Conservation (phyloP, 768 basidiomycete genomes). For the Pleurotus citrinopileatus region DNA sequence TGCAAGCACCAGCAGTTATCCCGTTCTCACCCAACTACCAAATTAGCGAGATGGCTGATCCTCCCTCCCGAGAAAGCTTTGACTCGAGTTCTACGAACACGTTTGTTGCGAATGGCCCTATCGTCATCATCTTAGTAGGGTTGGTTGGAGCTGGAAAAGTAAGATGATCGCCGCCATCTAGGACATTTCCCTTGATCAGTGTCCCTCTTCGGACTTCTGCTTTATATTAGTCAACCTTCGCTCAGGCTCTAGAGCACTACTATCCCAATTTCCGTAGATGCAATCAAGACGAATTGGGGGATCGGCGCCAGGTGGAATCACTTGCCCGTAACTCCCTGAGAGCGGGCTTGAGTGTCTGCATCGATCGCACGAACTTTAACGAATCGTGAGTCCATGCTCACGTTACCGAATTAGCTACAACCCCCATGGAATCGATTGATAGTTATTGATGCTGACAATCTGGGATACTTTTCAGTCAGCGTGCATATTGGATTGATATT, state of each 20-base stretch:
- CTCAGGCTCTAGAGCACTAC: conserved; percentile 59
- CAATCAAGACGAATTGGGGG: conserved; percentile 80
- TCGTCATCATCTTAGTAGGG: conserved; percentile 72
- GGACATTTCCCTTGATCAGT: no score
- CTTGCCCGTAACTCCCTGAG: conserved; percentile 49
- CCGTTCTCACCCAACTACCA: background rate
- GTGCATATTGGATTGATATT: conserved; percentile 73
- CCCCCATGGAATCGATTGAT: no score
- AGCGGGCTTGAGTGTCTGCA: conserved; percentile 68
- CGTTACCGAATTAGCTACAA: background rate
- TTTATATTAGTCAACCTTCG: conserved; percentile 56
- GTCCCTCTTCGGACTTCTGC: no score
- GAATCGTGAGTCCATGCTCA: conserved; percentile 41
- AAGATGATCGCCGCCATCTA: no score
- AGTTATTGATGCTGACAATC: no score
- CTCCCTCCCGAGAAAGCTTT: background rate
- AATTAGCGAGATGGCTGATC: background rate
- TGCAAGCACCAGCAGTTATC: no score
- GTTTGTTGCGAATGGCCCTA: conserved; percentile 30
- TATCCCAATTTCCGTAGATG: conserved; percentile 66
- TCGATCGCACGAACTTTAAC: conserved; percentile 80
- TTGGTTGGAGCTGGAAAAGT: conserved; percentile 77
- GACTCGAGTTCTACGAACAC: background rate
- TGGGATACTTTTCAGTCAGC: no score
- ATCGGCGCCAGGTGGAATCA: conserved; percentile 61